Evolutionary conservation across 2,329 filamentous ascomycete genomes (phyloP).

Genomic region (Boeremia exigua): DNA sequence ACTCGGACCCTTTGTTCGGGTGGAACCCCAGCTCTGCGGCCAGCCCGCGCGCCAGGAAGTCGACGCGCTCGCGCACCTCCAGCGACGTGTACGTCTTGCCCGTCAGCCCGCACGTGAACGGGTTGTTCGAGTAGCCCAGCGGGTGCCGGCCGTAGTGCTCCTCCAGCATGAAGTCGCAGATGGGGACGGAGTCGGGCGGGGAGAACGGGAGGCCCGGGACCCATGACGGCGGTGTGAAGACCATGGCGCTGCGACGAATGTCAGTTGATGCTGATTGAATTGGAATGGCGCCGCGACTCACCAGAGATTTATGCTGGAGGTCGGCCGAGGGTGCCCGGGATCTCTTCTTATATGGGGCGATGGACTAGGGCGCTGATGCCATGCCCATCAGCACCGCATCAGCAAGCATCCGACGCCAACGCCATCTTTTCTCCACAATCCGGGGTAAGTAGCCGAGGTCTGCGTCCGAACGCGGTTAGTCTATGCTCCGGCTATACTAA

Average conservation of each 20-base stretch:
- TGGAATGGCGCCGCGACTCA: no score
- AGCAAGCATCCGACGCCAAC: background rate
- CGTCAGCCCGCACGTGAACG: conserved; percentile 78
- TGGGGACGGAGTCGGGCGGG: conserved; percentile 74
- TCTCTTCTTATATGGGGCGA: no score
- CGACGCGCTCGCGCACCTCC: conserved; percentile 70
- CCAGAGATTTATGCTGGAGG: no score
- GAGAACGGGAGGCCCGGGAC: conserved; percentile 66
- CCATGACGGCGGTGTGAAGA: conserved; percentile 67
- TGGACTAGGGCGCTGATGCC: no score
- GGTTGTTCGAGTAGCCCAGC: conserved; percentile 67
- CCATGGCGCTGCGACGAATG: conserved; percentile 35
- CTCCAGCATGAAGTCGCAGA: conserved; percentile 78
- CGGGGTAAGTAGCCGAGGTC: background rate
- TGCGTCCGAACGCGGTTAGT: background rate
- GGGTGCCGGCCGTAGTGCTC: conserved; percentile 73
- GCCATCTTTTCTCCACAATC: background rate
- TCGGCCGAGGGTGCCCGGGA: no score
- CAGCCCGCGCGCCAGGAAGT: conserved; percentile 71
- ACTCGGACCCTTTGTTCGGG: conserved; percentile 74
- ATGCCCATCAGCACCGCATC: background rate
- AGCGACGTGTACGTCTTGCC: conserved; percentile 69
- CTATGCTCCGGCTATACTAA: background rate
- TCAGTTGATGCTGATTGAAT: background rate
- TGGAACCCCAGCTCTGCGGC: conserved; percentile 74